Evolutionary conservation across 2,329 filamentous ascomycete genomes (phyloP).

Genomic region (Penicillium griseofulvum): DNA sequence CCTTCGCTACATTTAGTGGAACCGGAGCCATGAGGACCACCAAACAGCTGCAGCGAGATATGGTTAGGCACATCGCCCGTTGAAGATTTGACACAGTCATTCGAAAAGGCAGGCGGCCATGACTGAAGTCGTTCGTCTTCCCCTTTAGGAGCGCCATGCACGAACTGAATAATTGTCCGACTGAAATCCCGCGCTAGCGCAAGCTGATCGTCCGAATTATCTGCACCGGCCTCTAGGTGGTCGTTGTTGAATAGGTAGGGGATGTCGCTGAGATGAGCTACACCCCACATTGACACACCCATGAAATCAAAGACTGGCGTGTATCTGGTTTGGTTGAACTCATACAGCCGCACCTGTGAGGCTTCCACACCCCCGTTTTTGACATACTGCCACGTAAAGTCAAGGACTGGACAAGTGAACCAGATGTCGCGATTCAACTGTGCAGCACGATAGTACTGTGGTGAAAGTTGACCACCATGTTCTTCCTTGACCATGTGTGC

Average conservation of each 20-base stretch:
- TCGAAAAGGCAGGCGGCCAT: neutral
- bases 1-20: neutral
- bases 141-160: neutral
- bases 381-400: neutral
- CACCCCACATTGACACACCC: conserved; percentile 35
- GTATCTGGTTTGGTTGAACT: conserved; percentile 28
- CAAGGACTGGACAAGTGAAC: neutral
- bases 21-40: neutral
- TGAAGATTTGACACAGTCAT: neutral
- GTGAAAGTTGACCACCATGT: neutral
- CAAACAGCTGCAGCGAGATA: neutral
- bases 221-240: conserved; percentile 2
- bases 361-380: neutral
- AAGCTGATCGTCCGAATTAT: neutral
- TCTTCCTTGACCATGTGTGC: neutral
- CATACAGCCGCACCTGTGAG: neutral
- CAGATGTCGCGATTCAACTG: neutral
- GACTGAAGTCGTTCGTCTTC: neutral
- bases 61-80: neutral
- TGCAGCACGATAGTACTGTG: neutral
- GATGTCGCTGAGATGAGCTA: conserved; percentile 36
- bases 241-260: conserved; percentile 29
- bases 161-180: neutral
- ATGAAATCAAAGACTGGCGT: conserved; percentile 27
- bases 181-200: neutral